A percentile compares a stretch with the other conserved stretches of the same genome.
These are phyloP conservation scores for Clonostachys rosea DNA, from an alignment of 2,329 filamentous ascomycete species.

Conservation along the genomic window DNA sequence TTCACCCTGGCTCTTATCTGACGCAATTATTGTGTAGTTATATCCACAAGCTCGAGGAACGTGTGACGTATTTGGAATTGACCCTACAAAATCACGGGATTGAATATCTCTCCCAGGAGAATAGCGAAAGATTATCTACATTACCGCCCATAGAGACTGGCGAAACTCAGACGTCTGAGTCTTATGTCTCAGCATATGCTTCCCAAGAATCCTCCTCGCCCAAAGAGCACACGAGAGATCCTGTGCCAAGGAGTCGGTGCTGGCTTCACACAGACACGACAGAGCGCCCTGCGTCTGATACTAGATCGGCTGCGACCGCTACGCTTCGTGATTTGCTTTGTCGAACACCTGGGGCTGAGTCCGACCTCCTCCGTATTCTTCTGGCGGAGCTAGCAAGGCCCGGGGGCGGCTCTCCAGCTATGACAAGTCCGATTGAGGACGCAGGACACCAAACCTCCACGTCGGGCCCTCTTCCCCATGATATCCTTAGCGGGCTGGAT, in stretches of 20 bases:
- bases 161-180: not conserved
- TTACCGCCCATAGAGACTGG: not conserved
- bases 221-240: too few species aligned
- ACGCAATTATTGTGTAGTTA: not conserved
- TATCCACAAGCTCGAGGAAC: not conserved
- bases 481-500: not conserved
- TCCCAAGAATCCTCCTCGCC: too few species aligned
- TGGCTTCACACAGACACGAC: too few species aligned
- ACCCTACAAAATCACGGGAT: not conserved
- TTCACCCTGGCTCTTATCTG: not conserved
- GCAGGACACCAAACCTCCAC: not conserved
- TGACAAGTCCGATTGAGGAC: not conserved
- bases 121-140: not conserved
- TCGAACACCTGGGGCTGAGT: not conserved
- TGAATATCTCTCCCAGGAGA: not conserved
- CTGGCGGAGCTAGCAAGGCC: too few species aligned
- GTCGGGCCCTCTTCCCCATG: not conserved
- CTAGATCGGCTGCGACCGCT: too few species aligned
- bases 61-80: not conserved
- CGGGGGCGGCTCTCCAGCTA: not conserved
- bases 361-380: not conserved
- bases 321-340: not conserved
- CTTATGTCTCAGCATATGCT: too few species aligned
- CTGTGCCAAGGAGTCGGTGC: too few species aligned
- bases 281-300: too few species aligned